Evolutionary conservation across 2,329 filamentous ascomycete species (phyloP), one percentile per base, ranked within the genome.

Genomic region (Tolypocladium guangdongense): DNA sequence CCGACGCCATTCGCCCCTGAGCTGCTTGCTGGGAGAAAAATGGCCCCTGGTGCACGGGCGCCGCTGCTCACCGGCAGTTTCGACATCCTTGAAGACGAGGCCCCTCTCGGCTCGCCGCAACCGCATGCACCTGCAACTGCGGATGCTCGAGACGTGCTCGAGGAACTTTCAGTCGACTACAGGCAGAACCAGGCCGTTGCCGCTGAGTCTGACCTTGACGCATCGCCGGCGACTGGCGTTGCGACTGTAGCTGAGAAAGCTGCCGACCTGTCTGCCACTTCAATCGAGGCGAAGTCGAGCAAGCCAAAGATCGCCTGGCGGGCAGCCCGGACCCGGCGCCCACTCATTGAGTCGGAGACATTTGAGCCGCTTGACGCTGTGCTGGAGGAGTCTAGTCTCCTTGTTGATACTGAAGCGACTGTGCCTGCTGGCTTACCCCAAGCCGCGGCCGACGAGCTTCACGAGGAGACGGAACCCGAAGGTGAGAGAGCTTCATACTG

Each of bases 321-420:
- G 49, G 55, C 58, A 51, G 50, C 56, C 49, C 62, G 62, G 20
- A 52, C 47, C 55, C 64, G 64, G 38, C 68, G 66, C n/a, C 62
- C 65, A 20, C 59, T 62, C 35, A 58, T 66, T 49, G 62, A 65
- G 33, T 52, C 57, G n/a, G 63, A 68, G 32, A 66, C 60, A 1
- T 71, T 70, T 54, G 64, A 67, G 52, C 66, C 67, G 49, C 62
- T 69, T 32, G 61, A 64, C 58, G 60, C 59, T 16, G 64, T 68
- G n/a, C 55, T 60, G 38, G 66, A 68, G 49, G 67, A 68, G 55
- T 54, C 61, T 41, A 58, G 47, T 33, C 43, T 53, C 49, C 46
- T 54, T 36, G 16, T 46, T 33, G 51, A 52, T 18, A 33, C 32
- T 12, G 53, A 38, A 24, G 30, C 33, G 7, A 22, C 45, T 14